Evolutionary conservation across 345 rosid species (phyloP), one percentile per base, ranked within the genome.

Genomic region (Mercurialis annua): DNA sequence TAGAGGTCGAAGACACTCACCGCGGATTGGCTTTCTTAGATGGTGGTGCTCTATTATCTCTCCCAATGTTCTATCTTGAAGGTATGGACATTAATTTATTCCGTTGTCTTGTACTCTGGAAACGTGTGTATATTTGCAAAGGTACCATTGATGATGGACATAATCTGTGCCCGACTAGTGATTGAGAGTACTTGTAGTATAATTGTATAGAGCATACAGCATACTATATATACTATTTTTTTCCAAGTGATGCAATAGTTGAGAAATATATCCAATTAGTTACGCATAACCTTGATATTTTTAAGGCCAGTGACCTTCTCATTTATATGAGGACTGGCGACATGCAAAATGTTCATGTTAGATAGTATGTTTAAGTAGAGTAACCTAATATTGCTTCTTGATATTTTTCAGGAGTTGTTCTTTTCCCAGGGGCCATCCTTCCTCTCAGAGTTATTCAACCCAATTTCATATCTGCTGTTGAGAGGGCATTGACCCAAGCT

Each of bases 1-100:
- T 81, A 94, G 98, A 94, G 85, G 93, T 91, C 78, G 97, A 94
- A 60, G 98, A 94, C 53, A 91, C 93, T 20, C 92, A 71, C 49
- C 80, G 71, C 62, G 81, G 96, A 68, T 65, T 84, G 77, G 77
- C 87, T 69, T 83, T 89, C 77, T 82, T 87, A 81, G 96, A 91
- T 73, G 95, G 92, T 20, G 96, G 92, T 72, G 87, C 87, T 10
- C 51, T 76, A 21, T 78, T 86, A 59, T 85, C 77, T 69, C 76
- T 94, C 17, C 96, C 99, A 0, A 73, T 94, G 73, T 82, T 89
- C 82, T 84, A 87, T 83, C 97, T 91, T 40, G 84, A 94, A 85
- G 99, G 99, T 94, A 76, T 0, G 53, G 30, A 9, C 1, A 21
- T 20, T 62, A 16, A 5, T 67, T 44, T 27, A 7, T n/a, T 20